phyloP scores from a whole-genome alignment of 2,329 filamentous ascomycete species.

The Penicillium carneum region DNA sequence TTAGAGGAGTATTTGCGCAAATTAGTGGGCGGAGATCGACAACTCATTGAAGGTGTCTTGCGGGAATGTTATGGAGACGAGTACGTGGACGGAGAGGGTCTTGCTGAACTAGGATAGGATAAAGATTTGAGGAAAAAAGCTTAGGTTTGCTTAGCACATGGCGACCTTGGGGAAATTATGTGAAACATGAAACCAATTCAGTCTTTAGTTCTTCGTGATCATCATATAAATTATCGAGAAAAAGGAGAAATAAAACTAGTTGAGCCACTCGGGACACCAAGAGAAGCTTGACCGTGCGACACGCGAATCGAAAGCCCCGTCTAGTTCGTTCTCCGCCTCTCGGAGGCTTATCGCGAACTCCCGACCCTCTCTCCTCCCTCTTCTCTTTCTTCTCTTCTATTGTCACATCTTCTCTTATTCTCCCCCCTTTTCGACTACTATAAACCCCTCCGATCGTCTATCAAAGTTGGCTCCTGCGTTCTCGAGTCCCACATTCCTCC shows the following conservation, averaged over 20 bases:
- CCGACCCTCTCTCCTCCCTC: conserved; percentile 15
- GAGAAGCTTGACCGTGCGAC: conserved; percentile 46
- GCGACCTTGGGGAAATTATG: not conserved
- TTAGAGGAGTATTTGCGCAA: conserved; percentile 52
- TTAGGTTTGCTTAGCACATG: conserved; percentile 24
- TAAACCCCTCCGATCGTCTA: conserved; percentile 69
- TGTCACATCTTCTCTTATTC: conserved; percentile 17
- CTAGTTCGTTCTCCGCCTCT: conserved; percentile 33
- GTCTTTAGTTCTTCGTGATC: conserved; percentile 5
- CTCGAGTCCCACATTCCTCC: conserved; percentile 30
- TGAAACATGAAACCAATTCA: conserved; percentile 14
- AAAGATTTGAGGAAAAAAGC: conserved; percentile 8
- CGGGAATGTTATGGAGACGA: conserved; percentile 61
- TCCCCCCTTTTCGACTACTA: conserved; percentile 57
- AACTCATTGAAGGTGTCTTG: conserved; percentile 54
- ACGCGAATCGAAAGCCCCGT: conserved; percentile 37
- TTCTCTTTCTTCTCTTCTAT: conserved; percentile 45
- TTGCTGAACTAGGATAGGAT: conserved; percentile 50
- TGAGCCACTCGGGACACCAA: conserved; percentile 33
- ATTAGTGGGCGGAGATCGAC: conserved; percentile 53
- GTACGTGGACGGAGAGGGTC: conserved; percentile 61
- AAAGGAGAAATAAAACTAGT: conserved; percentile 18
- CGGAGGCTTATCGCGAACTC: conserved; percentile 38
- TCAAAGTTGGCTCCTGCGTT: conserved; percentile 38
- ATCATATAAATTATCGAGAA: conserved; percentile 29